Conservation (phyloP, 202 grass and related monocot species). For the Panicum hallii region DNA sequence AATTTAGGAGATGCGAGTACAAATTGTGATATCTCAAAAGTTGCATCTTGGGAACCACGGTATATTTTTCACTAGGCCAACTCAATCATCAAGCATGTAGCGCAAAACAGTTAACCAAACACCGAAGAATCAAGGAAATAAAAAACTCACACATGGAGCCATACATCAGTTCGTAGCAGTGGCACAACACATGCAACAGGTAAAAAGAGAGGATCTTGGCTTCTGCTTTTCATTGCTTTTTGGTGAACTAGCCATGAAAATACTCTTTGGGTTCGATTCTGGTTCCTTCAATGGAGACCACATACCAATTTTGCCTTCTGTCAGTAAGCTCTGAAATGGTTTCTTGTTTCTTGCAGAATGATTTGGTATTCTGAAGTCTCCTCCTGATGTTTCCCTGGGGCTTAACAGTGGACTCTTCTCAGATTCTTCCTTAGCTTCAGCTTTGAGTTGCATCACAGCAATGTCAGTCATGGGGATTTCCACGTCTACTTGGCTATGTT, state of each 20-base stretch:
- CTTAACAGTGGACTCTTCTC: constrained; percentile 48
- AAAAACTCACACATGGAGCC: constrained; percentile 9
- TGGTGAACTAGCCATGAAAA: constrained; percentile 38
- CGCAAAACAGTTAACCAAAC: constrained; percentile 41
- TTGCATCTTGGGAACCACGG: constrained; percentile 12
- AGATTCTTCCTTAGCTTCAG: constrained; percentile 43
- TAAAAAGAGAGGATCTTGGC: constrained; percentile 48
- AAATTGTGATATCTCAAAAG: constrained; percentile 27
- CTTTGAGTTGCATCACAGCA: constrained; percentile 22
- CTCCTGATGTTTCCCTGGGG: constrained; percentile 44
- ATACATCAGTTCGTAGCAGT: constrained; percentile 47
- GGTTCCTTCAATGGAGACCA: constrained; percentile 42
- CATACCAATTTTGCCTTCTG: constrained; percentile 21
- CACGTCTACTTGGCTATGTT: constrained; percentile 20
- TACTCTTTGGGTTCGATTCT: constrained; percentile 12
- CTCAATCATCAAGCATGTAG: constrained; percentile 40
- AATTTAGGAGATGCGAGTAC: background rate
- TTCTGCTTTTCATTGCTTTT: constrained; percentile 54
- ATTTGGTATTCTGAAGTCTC: constrained; percentile 28
- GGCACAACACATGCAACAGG: constrained; percentile 56
- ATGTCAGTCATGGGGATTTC: constrained; percentile 17
- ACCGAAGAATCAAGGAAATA: background rate
- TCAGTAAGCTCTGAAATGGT: constrained; percentile 53
- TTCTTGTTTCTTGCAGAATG: constrained; percentile 44
- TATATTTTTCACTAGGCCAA: constrained; percentile 2